Conservation (phyloP, 306 rosid genomes). For the Rubus idaeus region DNA sequence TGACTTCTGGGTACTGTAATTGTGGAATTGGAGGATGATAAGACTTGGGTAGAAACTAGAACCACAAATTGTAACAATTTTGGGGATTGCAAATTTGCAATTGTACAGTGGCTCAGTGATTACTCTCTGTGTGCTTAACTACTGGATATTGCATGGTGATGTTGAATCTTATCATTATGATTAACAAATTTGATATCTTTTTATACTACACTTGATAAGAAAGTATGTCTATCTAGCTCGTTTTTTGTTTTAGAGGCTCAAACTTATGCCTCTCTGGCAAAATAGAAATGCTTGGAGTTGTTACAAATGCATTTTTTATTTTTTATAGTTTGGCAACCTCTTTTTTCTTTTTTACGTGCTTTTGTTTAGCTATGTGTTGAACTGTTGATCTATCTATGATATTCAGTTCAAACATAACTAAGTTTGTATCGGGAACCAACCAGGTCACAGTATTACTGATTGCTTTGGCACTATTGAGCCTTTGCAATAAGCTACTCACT, state of each 20-base stretch:
- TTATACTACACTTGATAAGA: neutral
- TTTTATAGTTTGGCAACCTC: neutral
- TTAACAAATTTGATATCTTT: neutral
- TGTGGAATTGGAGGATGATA: neutral
- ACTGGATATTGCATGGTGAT: neutral
- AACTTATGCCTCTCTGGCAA: neutral
- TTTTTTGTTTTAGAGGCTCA: neutral
- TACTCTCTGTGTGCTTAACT: neutral
- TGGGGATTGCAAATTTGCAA: neutral
- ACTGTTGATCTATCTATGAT: neutral
- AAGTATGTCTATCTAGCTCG: neutral
- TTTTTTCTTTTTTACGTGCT: neutral
- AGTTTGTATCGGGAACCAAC: neutral
- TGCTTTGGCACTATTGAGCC: neutral
- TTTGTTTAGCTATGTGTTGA: neutral
- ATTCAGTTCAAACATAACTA: neutral
- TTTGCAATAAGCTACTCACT: neutral
- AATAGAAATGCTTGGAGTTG: neutral
- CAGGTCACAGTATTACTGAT: neutral
- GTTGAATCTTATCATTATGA: neutral
- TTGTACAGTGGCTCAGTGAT: neutral
- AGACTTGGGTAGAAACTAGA: neutral
- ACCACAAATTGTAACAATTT: neutral
- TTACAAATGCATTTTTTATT: neutral
- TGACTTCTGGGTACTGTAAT: neutral